Conservation (phyloP, 306 rosid genomes). For the Gleditsia sinensis region DNA sequence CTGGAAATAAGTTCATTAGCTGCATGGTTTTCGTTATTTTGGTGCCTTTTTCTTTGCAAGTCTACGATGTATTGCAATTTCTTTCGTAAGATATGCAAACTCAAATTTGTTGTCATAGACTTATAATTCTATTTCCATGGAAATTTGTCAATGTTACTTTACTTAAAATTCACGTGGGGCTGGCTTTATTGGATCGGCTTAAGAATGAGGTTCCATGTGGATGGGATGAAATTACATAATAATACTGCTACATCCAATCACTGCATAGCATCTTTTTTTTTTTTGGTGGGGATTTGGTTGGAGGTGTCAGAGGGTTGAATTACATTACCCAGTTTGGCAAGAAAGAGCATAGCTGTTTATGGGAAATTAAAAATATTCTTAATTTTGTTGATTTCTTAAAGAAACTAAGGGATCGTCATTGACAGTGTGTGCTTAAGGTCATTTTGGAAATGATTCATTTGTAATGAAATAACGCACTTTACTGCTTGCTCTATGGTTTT, state of each 20-base stretch:
- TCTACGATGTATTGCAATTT: constrained; percentile 1
- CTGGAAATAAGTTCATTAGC: neutral
- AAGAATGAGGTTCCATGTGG: neutral
- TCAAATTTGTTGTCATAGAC: neutral
- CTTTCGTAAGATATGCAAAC: neutral
- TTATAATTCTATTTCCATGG: neutral
- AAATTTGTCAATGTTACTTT: neutral
- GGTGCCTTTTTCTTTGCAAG: neutral
- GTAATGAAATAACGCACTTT: neutral
- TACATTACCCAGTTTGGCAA: neutral
- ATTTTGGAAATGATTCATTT: neutral
- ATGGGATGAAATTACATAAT: neutral
- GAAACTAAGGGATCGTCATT: constrained; percentile 1
- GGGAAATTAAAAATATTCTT: neutral
- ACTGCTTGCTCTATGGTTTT: neutral
- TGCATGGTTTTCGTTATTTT: neutral
- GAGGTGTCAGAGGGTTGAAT: neutral
- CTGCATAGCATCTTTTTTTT: neutral
- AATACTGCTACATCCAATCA: neutral
- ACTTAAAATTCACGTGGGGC: neutral
- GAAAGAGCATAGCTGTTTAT: neutral
- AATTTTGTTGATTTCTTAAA: neutral
- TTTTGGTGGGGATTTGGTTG: neutral
- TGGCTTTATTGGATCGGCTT: neutral
- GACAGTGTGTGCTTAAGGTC: neutral